Conservation (phyloP, 2,329 filamentous ascomycete genomes). For the Cladosporium sp. region DNA sequence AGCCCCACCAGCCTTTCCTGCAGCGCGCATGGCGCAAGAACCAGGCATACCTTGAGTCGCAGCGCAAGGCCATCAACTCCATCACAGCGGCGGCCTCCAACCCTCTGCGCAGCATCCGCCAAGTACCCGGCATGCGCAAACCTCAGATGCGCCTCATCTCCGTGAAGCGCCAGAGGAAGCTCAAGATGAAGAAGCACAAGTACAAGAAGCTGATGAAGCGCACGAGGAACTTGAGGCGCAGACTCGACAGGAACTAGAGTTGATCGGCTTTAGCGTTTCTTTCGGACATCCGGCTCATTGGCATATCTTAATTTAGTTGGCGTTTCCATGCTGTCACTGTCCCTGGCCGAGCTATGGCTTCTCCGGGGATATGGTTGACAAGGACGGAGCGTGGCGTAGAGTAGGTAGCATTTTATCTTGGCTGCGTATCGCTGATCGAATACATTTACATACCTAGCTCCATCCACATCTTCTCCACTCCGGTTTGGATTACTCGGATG, state of each 20-base stretch:
- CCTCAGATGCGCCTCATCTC: constrained; percentile 75
- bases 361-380: not conserved
- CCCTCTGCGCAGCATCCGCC: constrained; percentile 23
- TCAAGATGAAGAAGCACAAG: constrained; percentile 99
- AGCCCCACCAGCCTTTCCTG: constrained; percentile 56
- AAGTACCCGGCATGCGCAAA: constrained; percentile 26
- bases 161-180: constrained; percentile 85
- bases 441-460: constrained; percentile 3
- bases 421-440: constrained; percentile 12
- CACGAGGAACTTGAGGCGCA: constrained; percentile 84
- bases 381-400: constrained; percentile 15
- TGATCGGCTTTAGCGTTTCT: not conserved
- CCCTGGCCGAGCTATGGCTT: constrained; percentile 5
- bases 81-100: constrained; percentile 13
- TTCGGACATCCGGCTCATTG: not conserved
- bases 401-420: constrained; percentile 16
- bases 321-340: constrained; percentile 1
- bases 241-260: constrained; percentile 55
- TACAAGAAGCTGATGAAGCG: constrained; percentile 98
- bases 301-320: constrained; percentile 7
- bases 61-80: constrained; percentile 18
- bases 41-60: constrained; percentile 48
- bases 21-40: constrained; percentile 69
- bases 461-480: not conserved
- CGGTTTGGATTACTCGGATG: not conserved